Base-by-base conservation (phyloP, 116 monocot genomes). In the Cymodocea nodosa region DNA sequence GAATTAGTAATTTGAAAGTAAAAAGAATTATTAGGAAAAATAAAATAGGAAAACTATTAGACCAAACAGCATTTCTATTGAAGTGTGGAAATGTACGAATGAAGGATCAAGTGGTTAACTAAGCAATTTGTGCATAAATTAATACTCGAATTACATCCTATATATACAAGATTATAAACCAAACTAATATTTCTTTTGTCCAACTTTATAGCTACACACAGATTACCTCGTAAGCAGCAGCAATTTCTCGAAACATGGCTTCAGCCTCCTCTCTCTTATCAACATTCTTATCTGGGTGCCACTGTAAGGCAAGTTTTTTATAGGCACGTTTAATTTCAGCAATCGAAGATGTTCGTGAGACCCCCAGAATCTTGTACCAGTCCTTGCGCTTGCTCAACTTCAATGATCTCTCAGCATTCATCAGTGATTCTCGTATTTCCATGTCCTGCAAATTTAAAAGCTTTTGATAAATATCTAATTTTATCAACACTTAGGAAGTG, bases 251-350 rank as follows among this genome's bases (percentile, higher is more conserved):
- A 62, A 97, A 97, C 64, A 76, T 77, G 58, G 78, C 74, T 71
- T 88, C 97, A 52, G 97, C 90, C 75, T 90, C 90, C 63, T 91
- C 91, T 73, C 85, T 78, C 35, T 97, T 97, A 35, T 84, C 97
- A 30, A 87, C 88, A 67, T 97, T 97, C 67, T 97, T 97, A 76
- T 97, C 91, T 52, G 95, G 97, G 75, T 97, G 97, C 97, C 97
- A 97, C 37, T 97, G 85, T 62, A 97, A 80, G 66, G 97, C 97
- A 78, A 97, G 87, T 70, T 90, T 97, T 67, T 97, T 97, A 77
- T 97, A 97, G 19, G 91, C 83, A 64, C 85, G 87, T 65, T 97
- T 97, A 37, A 97, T 97, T 62, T 90, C 97, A 60, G 85, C 81
- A 60, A 84, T 73, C 3, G 97, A 88, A 69, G 97, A 71, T 64